Evolutionary conservation across 441 rosid species (phyloP).

Genomic region (Breynia disticha): DNA sequence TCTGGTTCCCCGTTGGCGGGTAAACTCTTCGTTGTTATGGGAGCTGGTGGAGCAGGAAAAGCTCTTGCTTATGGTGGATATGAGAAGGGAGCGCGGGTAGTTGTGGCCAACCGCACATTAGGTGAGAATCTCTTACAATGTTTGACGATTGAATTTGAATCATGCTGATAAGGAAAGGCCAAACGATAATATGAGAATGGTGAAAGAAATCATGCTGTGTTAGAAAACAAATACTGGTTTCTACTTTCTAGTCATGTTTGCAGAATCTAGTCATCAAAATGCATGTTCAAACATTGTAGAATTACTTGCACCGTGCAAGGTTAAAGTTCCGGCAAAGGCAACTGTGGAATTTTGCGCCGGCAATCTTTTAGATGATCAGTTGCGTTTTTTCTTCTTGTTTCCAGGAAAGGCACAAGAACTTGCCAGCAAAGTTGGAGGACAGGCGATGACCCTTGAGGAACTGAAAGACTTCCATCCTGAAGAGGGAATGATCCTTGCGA

Average conservation of each 20-base stretch:
- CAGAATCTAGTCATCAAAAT: no score
- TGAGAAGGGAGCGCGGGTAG: slow-evolving; percentile 48
- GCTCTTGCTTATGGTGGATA: slow-evolving; percentile 56
- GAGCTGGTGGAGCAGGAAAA: slow-evolving; percentile 66
- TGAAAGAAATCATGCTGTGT: no score
- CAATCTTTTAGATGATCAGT: not conserved
- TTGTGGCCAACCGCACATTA: slow-evolving; percentile 43
- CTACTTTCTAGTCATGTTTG: no score
- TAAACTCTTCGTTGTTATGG: slow-evolving; percentile 49
- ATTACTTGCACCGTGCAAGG: not conserved
- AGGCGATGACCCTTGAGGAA: slow-evolving; percentile 31
- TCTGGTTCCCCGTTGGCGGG: slow-evolving; percentile 46
- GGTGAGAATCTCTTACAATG: slow-evolving; percentile 23
- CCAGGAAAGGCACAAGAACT: slow-evolving; percentile 37
- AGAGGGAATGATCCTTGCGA: slow-evolving; percentile 44
- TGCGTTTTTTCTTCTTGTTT: not conserved
- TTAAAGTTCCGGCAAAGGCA: not conserved
- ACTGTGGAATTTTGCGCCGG: not conserved
- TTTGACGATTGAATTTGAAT: not conserved
- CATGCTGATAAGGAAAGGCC: not conserved
- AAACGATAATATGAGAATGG: no score
- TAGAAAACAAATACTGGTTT: no score
- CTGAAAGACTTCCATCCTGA: slow-evolving; percentile 38
- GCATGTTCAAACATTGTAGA: no score
- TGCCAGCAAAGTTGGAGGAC: slow-evolving; percentile 30